Evolutionary conservation across 768 basidiomycete genomes (phyloP), one percentile per base, ranked within the genome.

Genomic region (Cyathus striatus): DNA sequence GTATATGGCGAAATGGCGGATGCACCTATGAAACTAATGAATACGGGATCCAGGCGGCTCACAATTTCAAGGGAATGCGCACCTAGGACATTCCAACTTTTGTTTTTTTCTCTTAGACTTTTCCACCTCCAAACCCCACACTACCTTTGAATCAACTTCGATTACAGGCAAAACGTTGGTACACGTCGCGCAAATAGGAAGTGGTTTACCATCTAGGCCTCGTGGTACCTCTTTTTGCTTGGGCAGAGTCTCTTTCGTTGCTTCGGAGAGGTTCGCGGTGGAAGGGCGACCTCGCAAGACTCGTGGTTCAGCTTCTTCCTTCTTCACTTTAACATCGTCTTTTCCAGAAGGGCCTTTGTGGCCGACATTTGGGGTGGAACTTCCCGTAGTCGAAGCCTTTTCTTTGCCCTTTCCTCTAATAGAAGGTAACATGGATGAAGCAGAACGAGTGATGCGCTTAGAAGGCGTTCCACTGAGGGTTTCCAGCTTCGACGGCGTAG

Each of bases 1-100:
- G 61, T 90, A 90, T 44, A 90, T 90, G 9, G 83, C 86, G 52
- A 70, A 76, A 59, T 90, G 88, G 16, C 88, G 83, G 61, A 90
- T 72, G 58, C 88, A 90, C 45, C 87, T 89, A 34, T 38, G 23
- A n/a, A 42, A 16, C n/a, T 41, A 39, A 35, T 42, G 14, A 43
- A 37, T 39, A 34, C 35, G 39, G 23, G 36, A 34, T 40, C 9
- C 14, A 25, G 38, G 21, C 23, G 25, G 36, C 14, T 17, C 9
- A 17, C 26, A 24, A 18, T 34, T 35, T 46, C 18, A 38, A 46
- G 10, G 34, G 34, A 41, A 64, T n/a, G n/a, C 75, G 49, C 58
- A 90, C 87, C 88, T 72, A 43, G 86, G 85, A 60, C 88, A 90
- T 22, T 86, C 83, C 47, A 78, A 76, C 46, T 76, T 75, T 47